phyloP scores from a whole-genome alignment of 2,329 filamentous ascomycete species.

The Colletotrichum sp. region DNA sequence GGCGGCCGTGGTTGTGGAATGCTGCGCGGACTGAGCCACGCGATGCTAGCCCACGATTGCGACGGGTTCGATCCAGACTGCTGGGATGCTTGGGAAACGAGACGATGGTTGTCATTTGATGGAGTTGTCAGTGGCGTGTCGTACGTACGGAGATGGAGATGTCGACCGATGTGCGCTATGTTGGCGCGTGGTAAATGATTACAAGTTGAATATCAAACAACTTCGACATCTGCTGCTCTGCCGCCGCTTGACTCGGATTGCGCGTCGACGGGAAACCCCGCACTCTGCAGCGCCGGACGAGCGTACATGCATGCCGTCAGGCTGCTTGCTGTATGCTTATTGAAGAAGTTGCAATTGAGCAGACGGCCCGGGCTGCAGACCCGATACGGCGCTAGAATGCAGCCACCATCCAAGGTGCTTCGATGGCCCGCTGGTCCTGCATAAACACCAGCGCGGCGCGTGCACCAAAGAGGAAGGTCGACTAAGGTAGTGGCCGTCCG shows the following conservation, averaged over 20 bases:
- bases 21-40: not conserved
- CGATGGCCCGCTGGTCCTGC: not conserved
- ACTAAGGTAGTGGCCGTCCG: not conserved
- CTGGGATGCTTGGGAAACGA: not conserved
- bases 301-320: not conserved
- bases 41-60: not conserved
- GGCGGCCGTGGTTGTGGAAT: not conserved
- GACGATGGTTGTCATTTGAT: not conserved
- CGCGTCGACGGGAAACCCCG: not conserved
- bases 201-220: not conserved
- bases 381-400: constrained; percentile 4
- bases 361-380: not conserved
- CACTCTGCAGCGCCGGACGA: not conserved
- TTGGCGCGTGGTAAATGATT: not conserved
- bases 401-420: not conserved
- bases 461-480: constrained; percentile 6
- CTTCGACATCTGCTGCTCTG: not conserved
- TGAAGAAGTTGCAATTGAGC: not conserved
- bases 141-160: not conserved
- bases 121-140: not conserved
- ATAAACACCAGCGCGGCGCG: not conserved
- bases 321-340: not conserved
- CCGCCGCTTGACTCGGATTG: not conserved
- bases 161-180: not conserved
- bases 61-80: not conserved